Conservation (phyloP, 495 filamentous ascomycete species). For the Neurospora sp. region DNA sequence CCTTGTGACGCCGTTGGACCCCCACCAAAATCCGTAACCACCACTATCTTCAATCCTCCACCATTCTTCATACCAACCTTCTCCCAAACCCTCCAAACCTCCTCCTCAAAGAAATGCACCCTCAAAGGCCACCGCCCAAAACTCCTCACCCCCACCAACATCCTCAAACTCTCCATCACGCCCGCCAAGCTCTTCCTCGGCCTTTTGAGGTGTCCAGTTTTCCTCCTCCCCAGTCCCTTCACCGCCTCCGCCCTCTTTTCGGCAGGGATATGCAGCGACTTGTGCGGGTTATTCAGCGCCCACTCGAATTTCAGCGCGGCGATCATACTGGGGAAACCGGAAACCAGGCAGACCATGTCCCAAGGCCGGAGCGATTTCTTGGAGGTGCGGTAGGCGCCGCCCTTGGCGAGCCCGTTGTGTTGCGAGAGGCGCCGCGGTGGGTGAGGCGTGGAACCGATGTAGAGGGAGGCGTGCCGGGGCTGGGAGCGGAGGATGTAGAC, state of each 20-base stretch:
- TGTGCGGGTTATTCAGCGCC: slow-evolving; percentile 80
- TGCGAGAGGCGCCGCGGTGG: slow-evolving; percentile 72
- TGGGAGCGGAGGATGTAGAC: slow-evolving; percentile 83
- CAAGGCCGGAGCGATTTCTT: slow-evolving; percentile 61
- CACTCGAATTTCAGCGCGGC: slow-evolving; percentile 97
- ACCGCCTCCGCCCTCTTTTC: slow-evolving; percentile 40
- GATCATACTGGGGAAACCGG: slow-evolving; percentile 76
- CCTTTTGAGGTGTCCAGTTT: slow-evolving; percentile 35
- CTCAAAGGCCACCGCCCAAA: slow-evolving; percentile 76
- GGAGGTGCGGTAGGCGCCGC: slow-evolving; percentile 72
- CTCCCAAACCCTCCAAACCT: slow-evolving; percentile 60
- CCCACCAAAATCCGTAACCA: slow-evolving; percentile 46
- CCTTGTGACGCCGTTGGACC: background rate
- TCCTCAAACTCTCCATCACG: slow-evolving; percentile 64
- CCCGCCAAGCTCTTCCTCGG: slow-evolving; percentile 49
- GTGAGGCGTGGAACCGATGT: slow-evolving; percentile 88
- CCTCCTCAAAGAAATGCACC: slow-evolving; percentile 66
- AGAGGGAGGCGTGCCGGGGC: slow-evolving; percentile 50
- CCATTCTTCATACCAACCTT: slow-evolving; percentile 41
- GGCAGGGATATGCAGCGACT: slow-evolving; percentile 59
- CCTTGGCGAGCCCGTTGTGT: slow-evolving; percentile 73
- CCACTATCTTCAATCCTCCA: slow-evolving; percentile 28
- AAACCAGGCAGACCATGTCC: slow-evolving; percentile 85
- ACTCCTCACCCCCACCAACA: slow-evolving; percentile 64
- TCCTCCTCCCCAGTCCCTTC: slow-evolving; percentile 18